Conservation (phyloP, 371 early-diverging fungal species). For the Mortierella sp. region DNA sequence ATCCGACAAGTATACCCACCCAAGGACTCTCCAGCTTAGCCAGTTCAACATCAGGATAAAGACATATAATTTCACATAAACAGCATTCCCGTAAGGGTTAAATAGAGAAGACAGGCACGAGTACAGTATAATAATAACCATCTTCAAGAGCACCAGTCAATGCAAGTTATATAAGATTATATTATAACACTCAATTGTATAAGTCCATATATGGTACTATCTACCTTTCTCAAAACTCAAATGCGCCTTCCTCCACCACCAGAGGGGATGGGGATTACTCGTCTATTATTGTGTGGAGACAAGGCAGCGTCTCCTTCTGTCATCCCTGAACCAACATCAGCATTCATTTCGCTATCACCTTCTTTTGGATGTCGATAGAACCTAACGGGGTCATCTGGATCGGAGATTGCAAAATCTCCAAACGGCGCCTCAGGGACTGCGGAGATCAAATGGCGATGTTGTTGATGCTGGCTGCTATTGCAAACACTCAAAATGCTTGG, state of each 20-base stretch:
- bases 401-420: constrained; percentile 7
- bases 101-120: too few relatives aligned
- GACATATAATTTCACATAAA: too few relatives aligned
- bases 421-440: constrained; percentile 35
- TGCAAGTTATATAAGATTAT: too few relatives aligned
- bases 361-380: constrained; percentile 6
- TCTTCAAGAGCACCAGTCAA: too few relatives aligned
- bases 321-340: background rate
- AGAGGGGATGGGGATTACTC: background rate
- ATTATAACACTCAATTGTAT: too few relatives aligned
- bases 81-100: too few relatives aligned
- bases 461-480: background rate
- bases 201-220: too few relatives aligned
- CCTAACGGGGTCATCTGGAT: constrained; percentile 13
- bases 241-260: constrained; percentile 7
- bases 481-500: background rate
- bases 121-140: too few relatives aligned
- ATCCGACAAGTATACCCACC: constrained; percentile 78
- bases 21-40: constrained; percentile 12
- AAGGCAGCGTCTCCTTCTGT: background rate
- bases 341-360: background rate
- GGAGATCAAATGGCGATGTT: constrained; percentile 11
- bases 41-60: background rate
- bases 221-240: background rate
- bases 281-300: background rate